Evolutionary conservation across 345 rosid genomes (phyloP).

Genomic region (Toxicodendron radicans): DNA sequence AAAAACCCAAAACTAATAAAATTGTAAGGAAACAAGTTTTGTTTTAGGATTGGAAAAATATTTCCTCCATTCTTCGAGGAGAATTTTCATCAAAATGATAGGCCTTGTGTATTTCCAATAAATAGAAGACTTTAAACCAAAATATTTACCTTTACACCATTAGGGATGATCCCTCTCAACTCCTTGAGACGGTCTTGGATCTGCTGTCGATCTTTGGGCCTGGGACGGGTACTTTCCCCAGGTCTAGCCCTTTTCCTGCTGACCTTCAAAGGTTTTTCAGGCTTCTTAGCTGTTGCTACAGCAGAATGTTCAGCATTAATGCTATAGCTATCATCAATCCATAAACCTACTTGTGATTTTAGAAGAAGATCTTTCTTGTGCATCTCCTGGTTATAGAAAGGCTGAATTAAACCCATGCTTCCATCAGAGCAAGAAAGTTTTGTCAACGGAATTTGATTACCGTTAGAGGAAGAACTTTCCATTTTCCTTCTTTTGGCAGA

Average conservation of each 20-base stretch:
- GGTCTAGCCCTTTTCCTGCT: constrained; percentile 72
- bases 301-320: constrained; percentile 44
- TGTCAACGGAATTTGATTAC: constrained; percentile 26
- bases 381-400: constrained; percentile 24
- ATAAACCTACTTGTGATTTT: constrained; percentile 54
- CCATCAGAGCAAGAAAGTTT: constrained; percentile 37
- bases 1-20: no score
- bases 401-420: constrained; percentile 26
- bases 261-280: constrained; percentile 52
- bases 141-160: constrained; percentile 72
- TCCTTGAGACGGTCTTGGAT: constrained; percentile 93
- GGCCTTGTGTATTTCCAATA: constrained; percentile 3
- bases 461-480: constrained; percentile 39
- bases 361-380: constrained; percentile 31
- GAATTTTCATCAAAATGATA: neutral
- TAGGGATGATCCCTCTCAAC: constrained; percentile 81
- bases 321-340: constrained; percentile 83
- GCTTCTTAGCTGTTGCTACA: constrained; percentile 37
- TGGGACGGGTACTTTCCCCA: constrained; percentile 80
- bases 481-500: constrained; percentile 49
- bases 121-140: constrained; percentile 1
- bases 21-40: no score
- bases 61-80: neutral
- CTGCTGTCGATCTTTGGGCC: constrained; percentile 97
- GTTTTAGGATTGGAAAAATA: no score